These are phyloP conservation scores for Zygoascus meyerae DNA, from an alignment of 1,139 yeast species.

Conservation along the genomic window DNA sequence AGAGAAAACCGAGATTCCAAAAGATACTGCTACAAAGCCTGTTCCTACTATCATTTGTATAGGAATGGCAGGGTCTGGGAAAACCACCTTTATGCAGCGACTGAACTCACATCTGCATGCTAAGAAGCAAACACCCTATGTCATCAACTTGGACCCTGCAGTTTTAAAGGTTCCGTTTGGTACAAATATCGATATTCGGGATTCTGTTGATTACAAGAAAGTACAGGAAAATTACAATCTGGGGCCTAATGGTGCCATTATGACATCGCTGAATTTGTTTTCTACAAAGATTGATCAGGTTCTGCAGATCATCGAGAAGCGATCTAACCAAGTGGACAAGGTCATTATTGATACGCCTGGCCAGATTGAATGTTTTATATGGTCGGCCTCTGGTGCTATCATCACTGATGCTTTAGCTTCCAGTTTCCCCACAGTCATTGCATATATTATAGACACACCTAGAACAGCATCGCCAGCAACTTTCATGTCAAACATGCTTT, in stretches of 20 bases:
- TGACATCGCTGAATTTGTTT: conserved; percentile 85
- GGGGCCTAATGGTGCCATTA: conserved; percentile 98
- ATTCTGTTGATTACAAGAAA: conserved; percentile 89
- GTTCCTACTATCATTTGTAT: conserved; percentile 56
- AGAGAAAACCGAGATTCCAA: no score
- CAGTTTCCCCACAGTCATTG: conserved; percentile 90
- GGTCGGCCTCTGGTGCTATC: conserved; percentile 92
- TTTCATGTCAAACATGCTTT: conserved; percentile 95
- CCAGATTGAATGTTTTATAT: conserved; percentile 91
- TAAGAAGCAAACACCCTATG: conserved; percentile 65
- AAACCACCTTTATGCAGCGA: conserved; percentile 96
- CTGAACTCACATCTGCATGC: conserved; percentile 82
- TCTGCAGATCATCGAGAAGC: conserved; percentile 73
- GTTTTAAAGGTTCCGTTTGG: conserved; percentile 88
- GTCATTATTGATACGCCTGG: conserved; percentile 97
- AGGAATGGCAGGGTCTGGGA: conserved; percentile 67
- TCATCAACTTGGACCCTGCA: conserved; percentile 93
- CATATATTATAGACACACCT: conserved; percentile 95
- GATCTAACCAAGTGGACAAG: conserved; percentile 54
- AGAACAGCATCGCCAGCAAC: conserved; percentile 92
- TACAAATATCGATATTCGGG: conserved; percentile 92
- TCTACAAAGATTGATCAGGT: conserved; percentile 97
- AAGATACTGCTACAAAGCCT: no score
- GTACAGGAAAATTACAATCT: conserved; percentile 88
- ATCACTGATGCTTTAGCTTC: conserved; percentile 97